A percentile compares a stretch with the other conserved stretches of the same genome.
These are phyloP conservation scores for Penicillium sp. DNA, from an alignment of 2,329 filamentous ascomycete genomes.

Conservation along the genomic window DNA sequence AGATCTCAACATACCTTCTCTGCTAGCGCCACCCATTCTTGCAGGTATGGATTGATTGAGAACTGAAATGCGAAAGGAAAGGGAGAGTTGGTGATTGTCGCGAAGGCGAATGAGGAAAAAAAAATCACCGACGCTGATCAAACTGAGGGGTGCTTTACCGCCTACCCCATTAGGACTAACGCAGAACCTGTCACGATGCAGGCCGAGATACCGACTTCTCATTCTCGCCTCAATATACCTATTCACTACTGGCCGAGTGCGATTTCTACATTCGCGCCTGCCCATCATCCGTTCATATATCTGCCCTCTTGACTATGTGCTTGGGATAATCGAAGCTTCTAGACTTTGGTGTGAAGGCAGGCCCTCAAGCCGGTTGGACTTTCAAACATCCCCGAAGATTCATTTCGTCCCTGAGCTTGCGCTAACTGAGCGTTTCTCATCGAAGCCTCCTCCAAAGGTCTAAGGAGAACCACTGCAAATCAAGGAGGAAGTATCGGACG, in stretches of 20 bases:
- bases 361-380: conserved; percentile 42
- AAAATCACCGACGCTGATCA: conserved; percentile 21
- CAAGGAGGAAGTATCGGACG: background rate
- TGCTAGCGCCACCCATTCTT: conserved; percentile 61
- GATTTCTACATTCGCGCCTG: conserved; percentile 8
- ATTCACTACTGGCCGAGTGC: conserved; percentile 9
- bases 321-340: conserved; percentile 19
- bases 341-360: conserved; percentile 32
- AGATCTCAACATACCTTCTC: conserved; percentile 54
- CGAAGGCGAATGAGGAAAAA: conserved; percentile 13
- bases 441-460: conserved; percentile 28
- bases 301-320: conserved; percentile 11
- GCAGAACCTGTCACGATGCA: conserved; percentile 12
- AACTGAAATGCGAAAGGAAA: conserved; percentile 1
- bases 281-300: background rate
- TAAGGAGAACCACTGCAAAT: conserved; percentile 1
- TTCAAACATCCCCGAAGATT: conserved; percentile 34
- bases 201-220: background rate
- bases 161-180: conserved; percentile 17
- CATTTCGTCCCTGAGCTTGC: conserved; percentile 27
- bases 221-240: background rate
- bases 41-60: conserved; percentile 3
- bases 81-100: background rate
- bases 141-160: conserved; percentile 28
- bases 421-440: conserved; percentile 35